Conservation (phyloP, 768 basidiomycete genomes). For the Rhizopogon vulgaris region DNA sequence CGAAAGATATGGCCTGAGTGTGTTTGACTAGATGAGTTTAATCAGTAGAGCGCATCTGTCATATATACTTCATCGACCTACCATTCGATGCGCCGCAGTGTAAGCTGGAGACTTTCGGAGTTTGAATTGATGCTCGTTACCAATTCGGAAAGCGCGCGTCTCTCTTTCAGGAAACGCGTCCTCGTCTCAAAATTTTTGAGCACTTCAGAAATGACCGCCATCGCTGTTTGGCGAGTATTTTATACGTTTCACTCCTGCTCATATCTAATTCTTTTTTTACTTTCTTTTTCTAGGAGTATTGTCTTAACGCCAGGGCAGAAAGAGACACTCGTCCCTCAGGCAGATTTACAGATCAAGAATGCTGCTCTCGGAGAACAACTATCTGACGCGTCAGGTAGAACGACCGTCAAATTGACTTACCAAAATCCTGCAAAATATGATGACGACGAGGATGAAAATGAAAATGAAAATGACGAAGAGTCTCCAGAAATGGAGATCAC, state of each 20-base stretch:
- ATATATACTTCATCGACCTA: slow-evolving; percentile 27
- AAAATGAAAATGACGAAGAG: slow-evolving; percentile 34
- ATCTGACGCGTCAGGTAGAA: slow-evolving; percentile 51
- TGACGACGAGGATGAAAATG: slow-evolving; percentile 40
- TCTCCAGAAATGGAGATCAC: slow-evolving; percentile 35
- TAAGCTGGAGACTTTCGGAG: slow-evolving; percentile 33
- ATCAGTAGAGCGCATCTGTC: slow-evolving; percentile 1
- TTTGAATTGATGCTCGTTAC: slow-evolving; percentile 23
- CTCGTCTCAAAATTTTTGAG: slow-evolving; percentile 10
- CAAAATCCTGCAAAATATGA: slow-evolving; percentile 29
- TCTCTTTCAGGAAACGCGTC: slow-evolving; percentile 5
- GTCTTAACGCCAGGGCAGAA: slow-evolving; percentile 52
- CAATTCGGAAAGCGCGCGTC: neutral
- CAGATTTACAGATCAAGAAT: slow-evolving; percentile 77
- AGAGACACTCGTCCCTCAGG: slow-evolving; percentile 50
- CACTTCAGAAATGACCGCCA: slow-evolving; percentile 43
- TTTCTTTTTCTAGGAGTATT: slow-evolving; percentile 45
- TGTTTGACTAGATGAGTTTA: slow-evolving; percentile 68
- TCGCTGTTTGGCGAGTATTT: slow-evolving; percentile 59
- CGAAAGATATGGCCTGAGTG: slow-evolving; percentile 90
- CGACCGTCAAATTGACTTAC: slow-evolving; percentile 64
- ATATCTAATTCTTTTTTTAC: slow-evolving; percentile 5
- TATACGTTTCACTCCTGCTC: slow-evolving; percentile 4
- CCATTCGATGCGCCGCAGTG: slow-evolving; percentile 33
- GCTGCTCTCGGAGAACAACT: slow-evolving; percentile 74